phyloP scores from a whole-genome alignment of 2,329 filamentous ascomycete species.

The Penicillium polonicum region DNA sequence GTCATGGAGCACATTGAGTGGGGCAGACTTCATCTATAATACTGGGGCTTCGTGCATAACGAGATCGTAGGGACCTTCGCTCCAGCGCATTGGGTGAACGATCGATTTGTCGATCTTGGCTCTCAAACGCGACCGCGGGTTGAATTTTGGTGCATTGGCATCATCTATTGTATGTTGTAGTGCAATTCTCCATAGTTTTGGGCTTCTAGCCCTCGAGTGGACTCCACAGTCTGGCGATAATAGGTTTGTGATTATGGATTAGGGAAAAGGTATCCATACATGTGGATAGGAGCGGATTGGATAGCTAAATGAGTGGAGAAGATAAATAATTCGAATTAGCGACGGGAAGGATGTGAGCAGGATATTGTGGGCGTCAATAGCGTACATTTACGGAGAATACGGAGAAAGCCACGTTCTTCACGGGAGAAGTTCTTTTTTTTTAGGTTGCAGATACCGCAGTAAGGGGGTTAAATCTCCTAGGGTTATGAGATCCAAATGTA shows the following conservation, averaged over 20 bases:
- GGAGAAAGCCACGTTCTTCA: neutral
- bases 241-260: neutral
- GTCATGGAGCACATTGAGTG: neutral
- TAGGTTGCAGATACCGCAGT: conserved; percentile 1
- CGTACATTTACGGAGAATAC: neutral
- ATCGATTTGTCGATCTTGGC: conserved; percentile 19
- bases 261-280: conserved; percentile 3
- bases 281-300: neutral
- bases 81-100: conserved; percentile 12
- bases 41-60: neutral
- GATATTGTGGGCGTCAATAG: conserved; percentile 4
- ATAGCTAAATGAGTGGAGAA: neutral
- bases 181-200: conserved; percentile 14
- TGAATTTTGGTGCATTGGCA: neutral
- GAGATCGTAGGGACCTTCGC: neutral
- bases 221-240: conserved; percentile 2
- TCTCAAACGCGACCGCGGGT: neutral
- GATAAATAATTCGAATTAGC: neutral
- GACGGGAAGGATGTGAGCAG: neutral
- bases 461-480: neutral
- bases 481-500: neutral
- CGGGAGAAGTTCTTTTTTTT: neutral
- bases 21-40: neutral
- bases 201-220: neutral
- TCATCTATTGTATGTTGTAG: neutral